Conservation (phyloP, 1,284 basidiomycete genomes). For the Cryptococcus amylolentus region DNA sequence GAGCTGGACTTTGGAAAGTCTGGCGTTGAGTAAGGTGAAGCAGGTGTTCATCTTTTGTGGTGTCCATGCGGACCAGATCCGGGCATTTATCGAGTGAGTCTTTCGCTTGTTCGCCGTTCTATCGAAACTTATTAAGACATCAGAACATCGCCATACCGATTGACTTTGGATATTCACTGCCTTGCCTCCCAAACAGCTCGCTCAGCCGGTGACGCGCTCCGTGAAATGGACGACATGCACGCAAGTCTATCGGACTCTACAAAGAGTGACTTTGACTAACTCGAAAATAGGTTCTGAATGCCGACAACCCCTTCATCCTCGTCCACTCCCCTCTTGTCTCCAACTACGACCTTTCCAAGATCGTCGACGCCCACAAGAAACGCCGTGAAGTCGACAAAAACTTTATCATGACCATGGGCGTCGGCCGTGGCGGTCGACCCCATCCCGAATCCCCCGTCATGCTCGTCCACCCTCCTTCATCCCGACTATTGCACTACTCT, state of each 20-base stretch:
- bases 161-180: slow-evolving; percentile 78
- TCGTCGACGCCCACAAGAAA: slow-evolving; percentile 84
- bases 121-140: background rate
- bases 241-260: slow-evolving; percentile 13
- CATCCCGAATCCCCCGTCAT: slow-evolving; percentile 50
- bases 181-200: slow-evolving; percentile 84
- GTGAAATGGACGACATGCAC: slow-evolving; percentile 85
- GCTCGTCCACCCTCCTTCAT: slow-evolving; percentile 48
- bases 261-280: background rate
- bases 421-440: slow-evolving; percentile 51
- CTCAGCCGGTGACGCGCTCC: slow-evolving; percentile 91
- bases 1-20: slow-evolving; percentile 93
- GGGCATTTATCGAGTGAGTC: slow-evolving; percentile 71
- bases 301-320: slow-evolving; percentile 76
- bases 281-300: slow-evolving; percentile 69
- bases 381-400: slow-evolving; percentile 82
- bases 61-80: slow-evolving; percentile 79
- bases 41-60: slow-evolving; percentile 92
- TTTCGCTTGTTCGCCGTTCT: slow-evolving; percentile 3
- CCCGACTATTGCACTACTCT: slow-evolving; percentile 42
- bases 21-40: slow-evolving; percentile 86
- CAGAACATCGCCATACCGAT: slow-evolving; percentile 50
- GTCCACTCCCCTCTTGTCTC: slow-evolving; percentile 92
- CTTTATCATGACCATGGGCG: slow-evolving; percentile 93
- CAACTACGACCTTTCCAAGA: slow-evolving; percentile 84